phyloP scores from a whole-genome alignment of 352 stramenopile genomes.

The Globisporangium cylindrosporum region DNA sequence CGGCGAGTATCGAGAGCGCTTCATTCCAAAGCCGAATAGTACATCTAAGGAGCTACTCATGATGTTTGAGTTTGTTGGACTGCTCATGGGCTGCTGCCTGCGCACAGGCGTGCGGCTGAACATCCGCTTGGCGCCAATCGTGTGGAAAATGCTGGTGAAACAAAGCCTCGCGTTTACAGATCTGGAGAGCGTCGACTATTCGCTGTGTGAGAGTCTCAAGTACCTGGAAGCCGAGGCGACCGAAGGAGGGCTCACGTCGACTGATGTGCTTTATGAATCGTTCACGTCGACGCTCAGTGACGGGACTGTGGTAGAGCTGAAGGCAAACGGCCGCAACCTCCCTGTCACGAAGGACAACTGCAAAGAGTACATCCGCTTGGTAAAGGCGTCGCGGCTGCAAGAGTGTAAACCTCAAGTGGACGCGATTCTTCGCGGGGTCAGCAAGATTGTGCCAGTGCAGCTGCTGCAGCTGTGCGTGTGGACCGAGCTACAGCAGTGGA shows the following conservation, averaged over 20 bases:
- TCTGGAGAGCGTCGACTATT: constrained; percentile 56
- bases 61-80: constrained; percentile 77
- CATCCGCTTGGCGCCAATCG: constrained; percentile 61
- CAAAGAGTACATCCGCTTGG: constrained; percentile 67
- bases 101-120: constrained; percentile 76
- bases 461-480: constrained; percentile 76
- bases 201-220: constrained; percentile 53
- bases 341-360: constrained; percentile 66
- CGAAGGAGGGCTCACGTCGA: constrained; percentile 8
- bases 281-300: constrained; percentile 76
- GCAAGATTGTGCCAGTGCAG: constrained; percentile 64
- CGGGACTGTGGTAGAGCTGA: constrained; percentile 62
- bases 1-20: constrained; percentile 68
- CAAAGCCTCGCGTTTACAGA: constrained; percentile 60
- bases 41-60: constrained; percentile 52
- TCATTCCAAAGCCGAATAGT: constrained; percentile 54
- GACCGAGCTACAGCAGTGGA: constrained; percentile 76
- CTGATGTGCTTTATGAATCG: constrained; percentile 55
- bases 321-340: constrained; percentile 36
- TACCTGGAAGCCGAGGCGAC: constrained; percentile 34
- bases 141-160: constrained; percentile 82
- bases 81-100: constrained; percentile 76
- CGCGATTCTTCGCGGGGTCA: constrained; percentile 64
- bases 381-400: constrained; percentile 58
- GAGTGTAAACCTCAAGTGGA: constrained; percentile 78